Percentiles rank a stretch among this genome's conserved stretches.
These are phyloP conservation scores for Pseudocercospora fijiensis DNA, from an alignment of 2,329 filamentous ascomycete genomes.

Conservation along the genomic window DNA sequence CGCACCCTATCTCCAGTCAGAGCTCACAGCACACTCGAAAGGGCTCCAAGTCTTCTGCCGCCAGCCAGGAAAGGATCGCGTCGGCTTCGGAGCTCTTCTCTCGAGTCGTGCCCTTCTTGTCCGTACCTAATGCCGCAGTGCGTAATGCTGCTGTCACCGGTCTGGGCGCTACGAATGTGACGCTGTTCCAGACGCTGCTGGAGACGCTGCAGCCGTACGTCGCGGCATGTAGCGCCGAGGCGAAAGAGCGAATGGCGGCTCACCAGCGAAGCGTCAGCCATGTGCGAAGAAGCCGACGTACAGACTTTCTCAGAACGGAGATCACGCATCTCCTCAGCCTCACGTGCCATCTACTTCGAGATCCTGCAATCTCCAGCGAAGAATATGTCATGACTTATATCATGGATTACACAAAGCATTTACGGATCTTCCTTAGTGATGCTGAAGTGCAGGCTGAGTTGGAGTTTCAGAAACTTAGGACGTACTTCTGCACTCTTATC, in stretches of 20 bases:
- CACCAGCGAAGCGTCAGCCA: slow-evolving; percentile 85
- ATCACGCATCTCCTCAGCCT: slow-evolving; percentile 95
- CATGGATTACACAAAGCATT: slow-evolving; percentile 82
- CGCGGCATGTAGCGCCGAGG: slow-evolving; percentile 81
- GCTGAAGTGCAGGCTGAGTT: slow-evolving; percentile 91
- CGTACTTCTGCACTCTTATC: slow-evolving; percentile 90
- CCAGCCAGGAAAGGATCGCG: slow-evolving; percentile 73
- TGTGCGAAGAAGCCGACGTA: slow-evolving; percentile 75
- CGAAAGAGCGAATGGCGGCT: slow-evolving; percentile 69
- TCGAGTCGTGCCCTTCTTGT: slow-evolving; percentile 83
- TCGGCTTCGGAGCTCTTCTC: slow-evolving; percentile 88
- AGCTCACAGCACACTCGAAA: slow-evolving; percentile 77
- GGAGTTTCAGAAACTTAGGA: slow-evolving; percentile 86
- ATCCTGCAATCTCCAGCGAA: slow-evolving; percentile 75
- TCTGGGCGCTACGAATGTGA: slow-evolving; percentile 90
- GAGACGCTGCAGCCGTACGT: slow-evolving; percentile 89
- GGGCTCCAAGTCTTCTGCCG: slow-evolving; percentile 66
- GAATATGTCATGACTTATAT: slow-evolving; percentile 83
- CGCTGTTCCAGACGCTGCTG: slow-evolving; percentile 85
- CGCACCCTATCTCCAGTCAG: slow-evolving; percentile 51
- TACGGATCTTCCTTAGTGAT: slow-evolving; percentile 93
- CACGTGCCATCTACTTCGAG: slow-evolving; percentile 80
- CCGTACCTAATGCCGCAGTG: slow-evolving; percentile 74
- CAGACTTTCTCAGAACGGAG: slow-evolving; percentile 85
- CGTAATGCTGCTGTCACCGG: slow-evolving; percentile 87